A percentile compares a stretch with the other conserved stretches of the same genome.
These are phyloP conservation scores for Penicillium hordei DNA, from an alignment of 2,329 filamentous ascomycete genomes.

Conservation along the genomic window DNA sequence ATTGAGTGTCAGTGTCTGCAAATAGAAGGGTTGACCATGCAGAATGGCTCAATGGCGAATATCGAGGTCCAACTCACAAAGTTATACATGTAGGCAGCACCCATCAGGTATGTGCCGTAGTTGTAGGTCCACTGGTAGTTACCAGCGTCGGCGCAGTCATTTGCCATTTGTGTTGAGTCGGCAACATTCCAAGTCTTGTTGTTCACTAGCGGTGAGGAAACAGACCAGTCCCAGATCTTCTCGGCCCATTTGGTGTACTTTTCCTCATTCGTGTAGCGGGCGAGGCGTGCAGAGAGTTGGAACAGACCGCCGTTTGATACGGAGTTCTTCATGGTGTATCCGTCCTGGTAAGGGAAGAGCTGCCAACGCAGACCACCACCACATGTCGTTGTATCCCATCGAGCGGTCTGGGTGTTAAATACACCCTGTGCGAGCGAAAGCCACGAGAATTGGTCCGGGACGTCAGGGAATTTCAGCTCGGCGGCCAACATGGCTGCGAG, in stretches of 20 bases:
- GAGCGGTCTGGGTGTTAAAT: constrained; percentile 67
- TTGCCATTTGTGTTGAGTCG: constrained; percentile 59
- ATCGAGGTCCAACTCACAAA: constrained; percentile 40
- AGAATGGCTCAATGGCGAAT: too few species aligned
- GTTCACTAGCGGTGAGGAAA: constrained; percentile 58
- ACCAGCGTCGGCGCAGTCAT: constrained; percentile 59
- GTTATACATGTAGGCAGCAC: constrained; percentile 69
- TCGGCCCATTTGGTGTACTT: constrained; percentile 65
- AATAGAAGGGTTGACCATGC: not conserved
- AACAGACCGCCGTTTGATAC: constrained; percentile 82
- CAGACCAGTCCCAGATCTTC: constrained; percentile 63
- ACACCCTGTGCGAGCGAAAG: constrained; percentile 66
- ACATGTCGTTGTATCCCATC: constrained; percentile 70
- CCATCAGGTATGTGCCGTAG: constrained; percentile 59
- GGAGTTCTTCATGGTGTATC: constrained; percentile 79
- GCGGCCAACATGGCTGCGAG: constrained; percentile 67
- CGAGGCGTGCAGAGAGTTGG: constrained; percentile 73
- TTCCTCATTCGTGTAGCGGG: constrained; percentile 61
- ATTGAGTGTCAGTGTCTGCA: not conserved
- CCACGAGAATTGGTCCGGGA: constrained; percentile 45
- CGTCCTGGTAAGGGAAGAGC: constrained; percentile 73
- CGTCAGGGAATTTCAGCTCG: constrained; percentile 63
- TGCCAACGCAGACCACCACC: constrained; percentile 77
- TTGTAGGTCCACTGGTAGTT: constrained; percentile 68
- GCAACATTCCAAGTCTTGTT: constrained; percentile 60